phyloP scores from a whole-genome alignment of 345 rosid genomes.

The Erucastrum elatum region DNA sequence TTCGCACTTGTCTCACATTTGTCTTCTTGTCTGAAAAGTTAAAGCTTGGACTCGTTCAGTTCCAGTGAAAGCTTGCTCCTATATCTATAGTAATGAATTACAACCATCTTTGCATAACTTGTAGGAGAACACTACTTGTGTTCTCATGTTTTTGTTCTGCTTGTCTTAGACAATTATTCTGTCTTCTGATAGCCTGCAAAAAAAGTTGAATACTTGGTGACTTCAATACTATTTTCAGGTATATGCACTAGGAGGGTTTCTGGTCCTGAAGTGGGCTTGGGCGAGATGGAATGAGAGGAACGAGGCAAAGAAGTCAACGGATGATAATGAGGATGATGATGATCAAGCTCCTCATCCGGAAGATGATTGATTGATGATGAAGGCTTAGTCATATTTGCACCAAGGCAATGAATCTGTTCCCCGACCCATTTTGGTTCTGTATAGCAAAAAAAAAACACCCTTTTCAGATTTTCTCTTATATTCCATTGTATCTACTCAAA shows the following conservation, averaged over 20 bases:
- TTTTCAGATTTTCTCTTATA: slow-evolving; percentile 15
- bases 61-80: too few species aligned
- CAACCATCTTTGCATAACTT: too few species aligned
- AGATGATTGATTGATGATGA: slow-evolving; percentile 23
- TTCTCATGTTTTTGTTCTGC: neutral
- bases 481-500: slow-evolving; percentile 13
- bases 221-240: neutral
- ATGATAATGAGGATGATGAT: slow-evolving; percentile 34
- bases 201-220: neutral
- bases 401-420: neutral
- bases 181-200: slow-evolving; percentile 13
- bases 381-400: slow-evolving; percentile 23
- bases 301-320: neutral
- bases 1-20: neutral
- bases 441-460: slow-evolving; percentile 26
- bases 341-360: slow-evolving; percentile 24
- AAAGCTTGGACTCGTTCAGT: too few species aligned
- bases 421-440: slow-evolving; percentile 31
- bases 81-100: too few species aligned
- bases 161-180: neutral
- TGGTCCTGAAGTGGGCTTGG: neutral
- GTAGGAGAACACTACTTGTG: neutral
- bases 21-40: neutral
- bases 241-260: neutral
- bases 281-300: slow-evolving; percentile 1